A percentile compares a stretch with the other conserved stretches of the same genome.
Evolutionary conservation across 768 basidiomycete species (phyloP).

Genomic region (Leccinum imitatum): DNA sequence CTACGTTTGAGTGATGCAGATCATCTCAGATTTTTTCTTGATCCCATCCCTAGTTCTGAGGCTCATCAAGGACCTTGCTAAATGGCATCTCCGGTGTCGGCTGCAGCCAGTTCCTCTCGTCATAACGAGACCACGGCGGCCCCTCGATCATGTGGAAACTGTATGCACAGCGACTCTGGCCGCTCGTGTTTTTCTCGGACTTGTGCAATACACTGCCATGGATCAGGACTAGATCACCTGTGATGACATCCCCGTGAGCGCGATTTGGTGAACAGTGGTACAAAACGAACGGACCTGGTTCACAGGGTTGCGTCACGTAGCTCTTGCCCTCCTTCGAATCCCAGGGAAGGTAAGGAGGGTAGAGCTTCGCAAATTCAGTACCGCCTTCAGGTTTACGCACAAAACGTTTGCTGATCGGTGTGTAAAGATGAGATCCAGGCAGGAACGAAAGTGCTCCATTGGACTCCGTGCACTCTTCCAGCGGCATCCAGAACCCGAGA

Average conservation of each 20-base stretch:
- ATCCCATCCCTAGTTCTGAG: too few relatives aligned
- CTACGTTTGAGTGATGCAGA: too few relatives aligned
- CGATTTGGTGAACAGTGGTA: neutral
- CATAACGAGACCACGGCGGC: conserved; percentile 67
- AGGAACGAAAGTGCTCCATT: conserved; percentile 90
- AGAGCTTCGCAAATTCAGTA: conserved; percentile 78
- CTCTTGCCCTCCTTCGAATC: conserved; percentile 28
- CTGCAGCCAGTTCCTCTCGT: conserved; percentile 95
- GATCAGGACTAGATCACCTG: conserved; percentile 90
- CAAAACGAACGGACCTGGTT: conserved; percentile 52
- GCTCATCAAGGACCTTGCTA: conserved; percentile 47
- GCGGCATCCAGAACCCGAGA: conserved; percentile 94
- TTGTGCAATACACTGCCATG: conserved; percentile 94
- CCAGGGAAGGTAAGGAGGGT: conserved; percentile 28
- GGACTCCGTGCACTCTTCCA: conserved; percentile 79
- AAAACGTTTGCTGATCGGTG: conserved; percentile 80
- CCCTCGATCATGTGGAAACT: conserved; percentile 96
- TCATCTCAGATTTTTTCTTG: too few relatives aligned
- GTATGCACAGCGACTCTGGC: conserved; percentile 85
- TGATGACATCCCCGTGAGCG: neutral
- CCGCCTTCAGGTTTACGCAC: conserved; percentile 74
- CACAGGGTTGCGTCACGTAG: conserved; percentile 70
- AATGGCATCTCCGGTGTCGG: conserved; percentile 85
- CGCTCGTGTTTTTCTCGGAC: conserved; percentile 81
- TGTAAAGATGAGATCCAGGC: conserved; percentile 83